These are phyloP conservation scores for Diplogelasinospora grovesii DNA, from an alignment of 495 filamentous ascomycete species.

Conservation along the genomic window DNA sequence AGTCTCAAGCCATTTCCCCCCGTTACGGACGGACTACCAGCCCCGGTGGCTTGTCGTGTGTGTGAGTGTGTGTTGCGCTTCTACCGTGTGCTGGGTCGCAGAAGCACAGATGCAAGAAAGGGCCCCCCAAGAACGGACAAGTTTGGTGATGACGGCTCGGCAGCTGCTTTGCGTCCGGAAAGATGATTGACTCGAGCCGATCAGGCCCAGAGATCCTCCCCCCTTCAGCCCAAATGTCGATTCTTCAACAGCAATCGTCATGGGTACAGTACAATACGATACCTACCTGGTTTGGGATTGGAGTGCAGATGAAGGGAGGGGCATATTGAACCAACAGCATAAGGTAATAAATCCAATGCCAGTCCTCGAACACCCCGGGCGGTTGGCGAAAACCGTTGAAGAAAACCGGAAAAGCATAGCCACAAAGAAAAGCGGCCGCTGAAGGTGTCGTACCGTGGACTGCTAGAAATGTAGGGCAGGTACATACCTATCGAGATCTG, in stretches of 20 bases:
- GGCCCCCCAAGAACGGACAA: background rate
- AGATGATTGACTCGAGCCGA: background rate
- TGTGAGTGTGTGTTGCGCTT: conserved; percentile 6
- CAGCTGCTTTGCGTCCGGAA: background rate
- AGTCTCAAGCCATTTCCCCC: background rate
- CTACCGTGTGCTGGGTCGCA: conserved; percentile 2
- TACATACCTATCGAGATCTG: too few relatives aligned
- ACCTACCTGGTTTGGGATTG: too few relatives aligned
- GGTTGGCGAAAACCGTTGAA: background rate
- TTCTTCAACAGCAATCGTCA: too few relatives aligned
- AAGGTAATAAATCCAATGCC: background rate
- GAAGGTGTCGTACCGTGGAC: too few relatives aligned
- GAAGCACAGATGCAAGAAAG: background rate
- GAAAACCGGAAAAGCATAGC: too few relatives aligned
- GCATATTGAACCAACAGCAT: background rate
- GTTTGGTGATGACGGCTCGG: background rate
- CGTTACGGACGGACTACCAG: background rate
- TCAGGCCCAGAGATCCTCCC: too few relatives aligned
- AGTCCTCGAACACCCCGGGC: background rate
- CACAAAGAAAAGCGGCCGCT: too few relatives aligned
- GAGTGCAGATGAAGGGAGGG: too few relatives aligned
- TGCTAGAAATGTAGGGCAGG: too few relatives aligned
- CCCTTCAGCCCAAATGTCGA: too few relatives aligned
- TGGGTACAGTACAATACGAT: too few relatives aligned
- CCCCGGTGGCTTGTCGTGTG: too few relatives aligned